Evolutionary conservation across 768 basidiomycete genomes (phyloP), one percentile per base, ranked within the genome.

Genomic region (Suillus hirtellus): DNA sequence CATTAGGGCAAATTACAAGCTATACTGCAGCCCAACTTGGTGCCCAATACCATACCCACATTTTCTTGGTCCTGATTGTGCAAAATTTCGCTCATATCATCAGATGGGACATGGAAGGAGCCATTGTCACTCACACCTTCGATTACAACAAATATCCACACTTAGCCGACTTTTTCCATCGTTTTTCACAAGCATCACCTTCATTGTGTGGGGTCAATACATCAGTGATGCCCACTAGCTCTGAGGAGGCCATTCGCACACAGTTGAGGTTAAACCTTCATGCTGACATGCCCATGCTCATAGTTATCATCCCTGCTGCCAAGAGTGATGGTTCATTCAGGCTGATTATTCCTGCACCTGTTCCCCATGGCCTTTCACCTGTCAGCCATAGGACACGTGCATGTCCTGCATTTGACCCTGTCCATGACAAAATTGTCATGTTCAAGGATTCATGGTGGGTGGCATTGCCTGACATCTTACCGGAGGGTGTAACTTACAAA

Each of bases 141-240:
- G 50, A 73, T 49, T 75, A 71, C 67, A 35, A 43, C 15, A n/a
- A 61, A 6, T 2, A 65, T 6, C 56, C 71, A 5, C 24, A 54
- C 4, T 19, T 63, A 1, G 47, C 61, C 15, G 56, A 65, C 8
- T 78, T 76, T 63, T 66, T 77, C 46, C 67, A 53, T 60, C 63
- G 67, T 14, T 77, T 67, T 64, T 62, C 65, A 11, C 67, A 63
- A 35, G 63, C 68, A 38, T 50, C 58, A 21, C 52, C 15, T 46
- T 37, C 35, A 0, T 38, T 63, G 31, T 63, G 66, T 8, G 76
- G 75, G 3, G 46, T 58, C 15, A 75, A 79, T 54, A 40, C 63
- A 0, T 73, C 75, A 0, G 72, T 75, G 35, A 15, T 1, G 0
- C 2, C 14, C 3, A 19, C 54, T 61, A 14, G 43, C 9, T 7